phyloP scores from a whole-genome alignment of 345 rosid genomes.

The Brassica napus region Da-Ae NC_063452.1:24351001-24351500 shows the following conservation, averaged over 20 bases:
- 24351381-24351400: background rate
- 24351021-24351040: constrained; percentile 88
- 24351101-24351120: constrained; percentile 77
- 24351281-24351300: constrained; percentile 85
- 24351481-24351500: constrained; percentile 26
- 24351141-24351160: constrained; percentile 89
- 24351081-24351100: constrained; percentile 74
- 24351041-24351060: constrained; percentile 85
- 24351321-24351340: constrained; percentile 29
- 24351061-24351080: constrained; percentile 64
- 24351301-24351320: constrained; percentile 95
- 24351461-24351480: constrained; percentile 19
- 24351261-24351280: constrained; percentile 91
- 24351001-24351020: constrained; percentile 84
- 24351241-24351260: constrained; percentile 87
- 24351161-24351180: constrained; percentile 80
- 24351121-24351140: constrained; percentile 82
- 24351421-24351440: constrained; percentile 8
- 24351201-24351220: constrained; percentile 83
- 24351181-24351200: constrained; percentile 76
- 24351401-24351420: constrained; percentile 12
- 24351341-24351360: background rate
- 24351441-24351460: constrained; percentile 3
- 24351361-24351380: constrained; percentile 6
- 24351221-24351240: constrained; percentile 82